Percentiles rank a stretch among this genome's conserved stretches.
Conservation (phyloP, 768 basidiomycete genomes). For the Pisolithus orientalis region DNA sequence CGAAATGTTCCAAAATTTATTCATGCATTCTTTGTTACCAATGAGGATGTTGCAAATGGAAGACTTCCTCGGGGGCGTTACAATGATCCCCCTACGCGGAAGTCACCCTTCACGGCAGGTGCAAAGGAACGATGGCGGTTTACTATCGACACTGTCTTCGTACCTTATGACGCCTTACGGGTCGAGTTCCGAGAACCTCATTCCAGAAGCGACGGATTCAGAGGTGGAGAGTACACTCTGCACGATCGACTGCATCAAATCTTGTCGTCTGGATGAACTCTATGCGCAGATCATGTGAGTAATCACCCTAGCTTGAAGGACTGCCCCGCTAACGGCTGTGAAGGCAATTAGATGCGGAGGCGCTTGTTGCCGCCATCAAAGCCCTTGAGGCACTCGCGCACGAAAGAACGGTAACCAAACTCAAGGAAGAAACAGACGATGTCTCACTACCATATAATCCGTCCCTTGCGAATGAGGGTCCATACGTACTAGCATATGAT, state of each 20-base stretch:
- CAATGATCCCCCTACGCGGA: conserved; percentile 85
- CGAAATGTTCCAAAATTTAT: conserved; percentile 96
- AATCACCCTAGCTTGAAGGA: neutral
- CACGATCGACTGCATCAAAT: conserved; percentile 90
- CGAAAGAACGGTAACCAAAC: conserved; percentile 74
- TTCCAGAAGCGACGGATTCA: conserved; percentile 82
- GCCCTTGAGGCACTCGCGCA: conserved; percentile 89
- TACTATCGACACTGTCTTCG: conserved; percentile 89
- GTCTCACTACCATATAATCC: conserved; percentile 28
- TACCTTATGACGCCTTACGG: conserved; percentile 96
- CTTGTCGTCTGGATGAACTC: conserved; percentile 89
- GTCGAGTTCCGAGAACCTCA: conserved; percentile 62
- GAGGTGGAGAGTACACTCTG: conserved; percentile 94
- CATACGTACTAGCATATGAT: conserved; percentile 77
- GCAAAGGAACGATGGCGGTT: conserved; percentile 75
- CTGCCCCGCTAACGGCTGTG: conserved; percentile 6
- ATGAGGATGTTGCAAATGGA: conserved; percentile 93
- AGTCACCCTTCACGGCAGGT: conserved; percentile 57
- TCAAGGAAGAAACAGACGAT: conserved; percentile 68
- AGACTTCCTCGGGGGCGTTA: conserved; percentile 93
- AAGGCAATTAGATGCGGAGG: conserved; percentile 74
- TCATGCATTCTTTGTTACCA: conserved; percentile 89
- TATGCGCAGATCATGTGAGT: conserved; percentile 90
- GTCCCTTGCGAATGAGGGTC: conserved; percentile 34
- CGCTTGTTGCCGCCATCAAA: conserved; percentile 76